These are phyloP conservation scores for Pseudogymnoascus destructans DNA, from an alignment of 2,329 filamentous ascomycete species.

Conservation along the genomic window DNA sequence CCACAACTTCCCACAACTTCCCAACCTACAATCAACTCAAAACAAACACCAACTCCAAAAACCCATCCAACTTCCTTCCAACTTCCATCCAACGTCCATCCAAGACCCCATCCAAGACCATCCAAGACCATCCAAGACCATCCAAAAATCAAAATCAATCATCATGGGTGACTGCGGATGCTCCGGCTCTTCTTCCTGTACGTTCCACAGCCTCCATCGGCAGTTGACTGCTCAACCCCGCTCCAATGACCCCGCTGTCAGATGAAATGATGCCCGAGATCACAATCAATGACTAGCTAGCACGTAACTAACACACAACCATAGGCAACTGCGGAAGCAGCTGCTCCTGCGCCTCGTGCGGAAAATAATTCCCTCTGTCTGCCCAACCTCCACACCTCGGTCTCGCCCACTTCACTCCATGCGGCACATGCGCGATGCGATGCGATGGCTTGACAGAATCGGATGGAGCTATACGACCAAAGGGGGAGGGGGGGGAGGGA, in stretches of 20 bases:
- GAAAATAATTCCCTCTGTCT: constrained; percentile 3
- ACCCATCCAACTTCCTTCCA: too few relatives aligned
- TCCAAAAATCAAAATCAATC: constrained; percentile 1
- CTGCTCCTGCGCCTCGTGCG: constrained; percentile 7
- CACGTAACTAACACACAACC: neutral
- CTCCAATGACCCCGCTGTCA: neutral
- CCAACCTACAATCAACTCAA: neutral
- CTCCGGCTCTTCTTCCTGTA: constrained; percentile 9
- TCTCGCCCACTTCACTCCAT: neutral
- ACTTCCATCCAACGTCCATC: too few relatives aligned
- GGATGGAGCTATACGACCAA: neutral
- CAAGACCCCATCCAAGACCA: too few relatives aligned
- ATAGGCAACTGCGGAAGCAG: constrained; percentile 1
- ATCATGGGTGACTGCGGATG: constrained; percentile 10
- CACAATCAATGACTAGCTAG: neutral
- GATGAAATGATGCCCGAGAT: neutral
- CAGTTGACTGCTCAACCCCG: neutral
- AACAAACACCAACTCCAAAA: neutral
- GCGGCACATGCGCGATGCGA: constrained; percentile 1
- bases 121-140: neutral
- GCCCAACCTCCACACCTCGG: constrained; percentile 1
- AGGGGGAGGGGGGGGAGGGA: neutral
- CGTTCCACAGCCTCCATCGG: neutral
- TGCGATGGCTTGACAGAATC: neutral
- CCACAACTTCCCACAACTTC: neutral